A percentile compares a stretch with the other conserved stretches of the same genome.
Evolutionary conservation across 345 rosid species (phyloP).

Genomic region (Lepidium sativum): DNA sequence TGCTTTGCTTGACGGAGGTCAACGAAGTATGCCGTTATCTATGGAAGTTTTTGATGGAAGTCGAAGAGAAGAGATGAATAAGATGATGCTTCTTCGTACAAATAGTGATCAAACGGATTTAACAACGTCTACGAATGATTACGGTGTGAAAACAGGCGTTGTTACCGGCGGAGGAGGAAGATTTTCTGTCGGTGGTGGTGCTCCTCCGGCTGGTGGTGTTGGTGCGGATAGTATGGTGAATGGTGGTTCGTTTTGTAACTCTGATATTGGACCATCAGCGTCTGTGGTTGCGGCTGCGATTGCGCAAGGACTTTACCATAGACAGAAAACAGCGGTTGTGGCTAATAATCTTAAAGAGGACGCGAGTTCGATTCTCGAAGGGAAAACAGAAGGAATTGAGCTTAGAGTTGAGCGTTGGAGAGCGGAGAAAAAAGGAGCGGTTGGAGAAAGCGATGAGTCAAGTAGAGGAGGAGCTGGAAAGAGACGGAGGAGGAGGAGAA

Average conservation of each 20-base stretch:
- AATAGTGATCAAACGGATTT: slow-evolving; percentile 57
- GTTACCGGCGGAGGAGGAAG: slow-evolving; percentile 8
- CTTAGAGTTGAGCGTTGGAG: slow-evolving; percentile 69
- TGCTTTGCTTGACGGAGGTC: slow-evolving; percentile 54
- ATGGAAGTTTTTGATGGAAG: slow-evolving; percentile 29
- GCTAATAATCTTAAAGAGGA: slow-evolving; percentile 7
- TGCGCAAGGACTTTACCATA: slow-evolving; percentile 64
- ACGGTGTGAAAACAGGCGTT: slow-evolving; percentile 25
- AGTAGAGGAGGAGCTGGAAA: slow-evolving; percentile 9
- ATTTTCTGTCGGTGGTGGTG: slow-evolving; percentile 3
- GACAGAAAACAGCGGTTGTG: slow-evolving; percentile 23
- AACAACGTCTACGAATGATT: slow-evolving; percentile 28
- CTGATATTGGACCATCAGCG: slow-evolving; percentile 90
- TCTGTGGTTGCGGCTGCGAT: slow-evolving; percentile 95
- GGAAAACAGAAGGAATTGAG: slow-evolving; percentile 49
- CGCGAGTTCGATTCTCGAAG: slow-evolving; percentile 44
- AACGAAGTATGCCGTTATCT: slow-evolving; percentile 74
- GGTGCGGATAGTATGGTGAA: slow-evolving; percentile 49
- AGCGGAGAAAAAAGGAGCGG: slow-evolving; percentile 27
- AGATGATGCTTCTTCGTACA: slow-evolving; percentile 43
- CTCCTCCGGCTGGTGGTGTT: background rate
- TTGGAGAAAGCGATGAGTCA: slow-evolving; percentile 4
- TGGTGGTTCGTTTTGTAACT: slow-evolving; percentile 43
- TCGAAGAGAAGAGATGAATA: background rate
- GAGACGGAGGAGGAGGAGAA: slow-evolving; percentile 17